Evolutionary conservation across 306 rosid species (phyloP).

Genomic region (Gynostemma pentaphyllum): DNA sequence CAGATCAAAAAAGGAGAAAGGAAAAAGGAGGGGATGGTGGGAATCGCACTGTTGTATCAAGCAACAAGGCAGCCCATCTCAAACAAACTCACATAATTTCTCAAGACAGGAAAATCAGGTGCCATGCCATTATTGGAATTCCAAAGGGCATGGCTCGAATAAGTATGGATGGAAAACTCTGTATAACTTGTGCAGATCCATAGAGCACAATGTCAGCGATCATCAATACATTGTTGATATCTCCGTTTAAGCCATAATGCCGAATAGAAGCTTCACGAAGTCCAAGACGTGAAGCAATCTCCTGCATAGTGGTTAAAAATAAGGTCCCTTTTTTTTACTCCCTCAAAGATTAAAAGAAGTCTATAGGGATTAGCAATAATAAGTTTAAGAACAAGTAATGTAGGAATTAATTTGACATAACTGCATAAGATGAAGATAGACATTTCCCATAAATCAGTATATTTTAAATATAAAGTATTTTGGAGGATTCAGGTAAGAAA

Average conservation of each 20-base stretch:
- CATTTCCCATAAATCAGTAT: neutral
- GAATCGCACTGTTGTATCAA: neutral
- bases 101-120: constrained; percentile 72
- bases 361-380: neutral
- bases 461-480: neutral
- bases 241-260: constrained; percentile 70
- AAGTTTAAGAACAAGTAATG: neutral
- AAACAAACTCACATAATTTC: constrained; percentile 59
- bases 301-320: too few relatives aligned
- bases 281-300: constrained; percentile 75
- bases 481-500: neutral
- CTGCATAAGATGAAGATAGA: neutral
- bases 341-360: neutral
- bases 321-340: too few relatives aligned
- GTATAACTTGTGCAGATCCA: constrained; percentile 84
- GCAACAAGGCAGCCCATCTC: constrained; percentile 10
- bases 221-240: constrained; percentile 52
- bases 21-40: neutral
- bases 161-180: constrained; percentile 85
- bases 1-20: constrained; percentile 4
- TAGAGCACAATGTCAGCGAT: constrained; percentile 91
- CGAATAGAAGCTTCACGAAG: constrained; percentile 64
- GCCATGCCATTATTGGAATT: constrained; percentile 66
- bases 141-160: constrained; percentile 81
- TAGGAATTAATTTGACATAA: too few relatives aligned